Evolutionary conservation across 306 rosid species (phyloP).

Genomic region (Trifolium pratense): DNA sequence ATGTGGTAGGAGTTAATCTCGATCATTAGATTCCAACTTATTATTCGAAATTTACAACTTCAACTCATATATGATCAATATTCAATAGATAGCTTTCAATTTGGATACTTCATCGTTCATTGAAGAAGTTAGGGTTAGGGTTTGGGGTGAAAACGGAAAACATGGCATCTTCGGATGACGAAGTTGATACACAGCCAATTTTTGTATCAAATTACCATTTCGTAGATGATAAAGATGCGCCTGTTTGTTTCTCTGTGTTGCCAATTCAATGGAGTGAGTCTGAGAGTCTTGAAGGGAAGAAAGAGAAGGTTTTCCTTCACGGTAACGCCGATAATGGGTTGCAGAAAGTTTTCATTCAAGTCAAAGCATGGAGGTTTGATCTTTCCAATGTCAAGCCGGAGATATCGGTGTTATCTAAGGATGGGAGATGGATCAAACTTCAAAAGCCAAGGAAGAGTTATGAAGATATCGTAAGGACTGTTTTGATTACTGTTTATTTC

Average conservation of each 20-base stretch:
- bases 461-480: conserved; percentile 64
- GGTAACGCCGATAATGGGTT: conserved; percentile 75
- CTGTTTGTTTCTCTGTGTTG: conserved; percentile 66
- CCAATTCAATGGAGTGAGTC: conserved; percentile 73
- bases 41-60: neutral
- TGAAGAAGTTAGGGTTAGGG: no score
- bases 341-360: conserved; percentile 62
- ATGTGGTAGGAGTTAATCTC: neutral
- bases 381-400: conserved; percentile 61
- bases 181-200: conserved; percentile 54
- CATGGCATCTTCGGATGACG: conserved; percentile 89
- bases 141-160: conserved; percentile 27
- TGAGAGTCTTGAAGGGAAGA: conserved; percentile 45
- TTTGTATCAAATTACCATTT: conserved; percentile 73
- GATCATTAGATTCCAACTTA: neutral
- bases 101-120: no score
- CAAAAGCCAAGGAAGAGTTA: conserved; percentile 82
- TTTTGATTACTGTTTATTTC: conserved; percentile 65
- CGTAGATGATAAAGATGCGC: conserved; percentile 54
- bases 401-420: conserved; percentile 73
- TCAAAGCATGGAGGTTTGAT: conserved; percentile 83
- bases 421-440: conserved; percentile 67
- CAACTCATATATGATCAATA: neutral
- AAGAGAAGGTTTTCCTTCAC: conserved; percentile 51
- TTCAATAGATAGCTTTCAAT: neutral